phyloP scores from a whole-genome alignment of 441 rosid species.

The Adansonia grandidieri region DNA sequence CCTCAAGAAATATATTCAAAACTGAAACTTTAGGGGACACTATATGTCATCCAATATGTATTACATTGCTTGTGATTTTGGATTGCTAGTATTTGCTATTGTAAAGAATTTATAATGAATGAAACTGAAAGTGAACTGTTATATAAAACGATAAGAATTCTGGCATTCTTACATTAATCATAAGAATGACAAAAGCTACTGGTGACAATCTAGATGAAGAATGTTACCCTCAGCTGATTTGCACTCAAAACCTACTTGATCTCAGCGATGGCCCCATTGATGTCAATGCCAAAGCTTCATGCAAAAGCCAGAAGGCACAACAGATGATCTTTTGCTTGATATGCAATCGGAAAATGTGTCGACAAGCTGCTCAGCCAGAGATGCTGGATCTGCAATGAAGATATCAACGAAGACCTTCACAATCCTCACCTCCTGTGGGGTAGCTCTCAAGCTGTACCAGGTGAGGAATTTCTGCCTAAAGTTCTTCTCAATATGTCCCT shows the following conservation, averaged over 20 bases:
- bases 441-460: conserved; percentile 93
- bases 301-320: conserved; percentile 75
- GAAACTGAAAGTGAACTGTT: conserved; percentile 18
- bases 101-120: neutral
- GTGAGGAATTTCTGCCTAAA: conserved; percentile 93
- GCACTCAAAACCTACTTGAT: conserved; percentile 21
- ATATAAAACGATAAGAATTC: conserved; percentile 24
- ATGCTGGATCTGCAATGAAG: conserved; percentile 69
- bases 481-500: conserved; percentile 84
- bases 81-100: neutral
- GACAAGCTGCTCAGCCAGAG: conserved; percentile 92
- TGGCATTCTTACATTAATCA: conserved; percentile 40
- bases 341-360: conserved; percentile 83
- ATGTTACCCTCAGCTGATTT: conserved; percentile 36
- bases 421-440: conserved; percentile 66
- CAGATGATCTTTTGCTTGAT: conserved; percentile 56
- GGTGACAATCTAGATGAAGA: conserved; percentile 39
- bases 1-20: neutral
- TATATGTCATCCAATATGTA: neutral
- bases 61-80: neutral
- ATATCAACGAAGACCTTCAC: conserved; percentile 83
- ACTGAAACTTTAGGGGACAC: neutral
- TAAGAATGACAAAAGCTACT: conserved; percentile 41
- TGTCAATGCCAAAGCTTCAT: conserved; percentile 95
- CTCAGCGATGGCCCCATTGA: neutral